Evolutionary conservation across 1,139 yeast species (phyloP).

Genomic region (Kodamaea sp.): DNA sequence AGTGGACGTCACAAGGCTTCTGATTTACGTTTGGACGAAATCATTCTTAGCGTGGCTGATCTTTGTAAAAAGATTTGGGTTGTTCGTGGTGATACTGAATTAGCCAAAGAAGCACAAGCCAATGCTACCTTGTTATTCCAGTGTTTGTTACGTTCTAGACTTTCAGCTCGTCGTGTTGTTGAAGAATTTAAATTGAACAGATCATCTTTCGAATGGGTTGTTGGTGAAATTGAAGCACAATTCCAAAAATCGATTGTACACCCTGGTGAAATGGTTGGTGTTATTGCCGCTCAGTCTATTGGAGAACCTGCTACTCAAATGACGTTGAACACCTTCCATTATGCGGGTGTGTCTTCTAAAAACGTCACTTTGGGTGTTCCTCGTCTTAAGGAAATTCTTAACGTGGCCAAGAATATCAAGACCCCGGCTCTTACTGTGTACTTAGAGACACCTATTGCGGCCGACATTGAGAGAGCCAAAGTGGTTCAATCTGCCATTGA

Average conservation of each 20-base stretch:
- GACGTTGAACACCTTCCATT: constrained; percentile 99
- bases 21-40: constrained; percentile 82
- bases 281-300: constrained; percentile 97
- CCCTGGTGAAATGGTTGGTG: constrained; percentile 99
- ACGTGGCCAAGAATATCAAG: constrained; percentile 96
- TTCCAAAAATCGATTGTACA: constrained; percentile 92
- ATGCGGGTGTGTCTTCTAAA: constrained; percentile 99
- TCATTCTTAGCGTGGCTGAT: constrained; percentile 70
- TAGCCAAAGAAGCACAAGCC: constrained; percentile 82
- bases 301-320: constrained; percentile 99
- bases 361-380: constrained; percentile 99
- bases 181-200: constrained; percentile 87
- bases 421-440: constrained; percentile 98
- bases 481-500: constrained; percentile 95
- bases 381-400: constrained; percentile 97
- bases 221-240: constrained; percentile 92
- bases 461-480: constrained; percentile 91
- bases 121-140: constrained; percentile 91
- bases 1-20: constrained; percentile 89
- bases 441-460: constrained; percentile 74
- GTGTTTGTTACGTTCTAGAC: constrained; percentile 87
- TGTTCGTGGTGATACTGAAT: constrained; percentile 76
- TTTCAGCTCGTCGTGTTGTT: constrained; percentile 86
- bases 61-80: constrained; percentile 70
- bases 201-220: constrained; percentile 92